Percentiles rank a stretch among this genome's conserved stretches.
Conservation (phyloP, 2,329 filamentous ascomycete genomes). For the Apiospora kogelbergensis region DNA sequence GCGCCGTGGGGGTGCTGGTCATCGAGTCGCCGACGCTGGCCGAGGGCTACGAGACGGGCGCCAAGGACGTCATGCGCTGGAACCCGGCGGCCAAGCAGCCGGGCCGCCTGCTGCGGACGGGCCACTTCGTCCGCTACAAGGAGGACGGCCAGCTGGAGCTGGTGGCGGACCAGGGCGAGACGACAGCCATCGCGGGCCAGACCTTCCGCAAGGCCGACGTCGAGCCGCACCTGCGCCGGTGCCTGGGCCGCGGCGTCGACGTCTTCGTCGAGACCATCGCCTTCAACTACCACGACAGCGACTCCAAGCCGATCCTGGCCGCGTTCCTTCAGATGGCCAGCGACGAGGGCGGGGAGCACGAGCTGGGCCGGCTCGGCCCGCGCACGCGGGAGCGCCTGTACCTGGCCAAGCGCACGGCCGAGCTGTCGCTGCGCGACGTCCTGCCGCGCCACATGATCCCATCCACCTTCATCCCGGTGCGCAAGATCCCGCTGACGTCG, state of each 20-base stretch:
- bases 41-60: slow-evolving; percentile 35
- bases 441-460: slow-evolving; percentile 46
- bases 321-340: slow-evolving; percentile 52
- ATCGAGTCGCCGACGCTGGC: slow-evolving; percentile 56
- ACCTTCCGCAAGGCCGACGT: slow-evolving; percentile 43
- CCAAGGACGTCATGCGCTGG: slow-evolving; percentile 27
- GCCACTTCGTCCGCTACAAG: slow-evolving; percentile 49
- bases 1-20: slow-evolving; percentile 57
- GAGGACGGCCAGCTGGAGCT: slow-evolving; percentile 50
- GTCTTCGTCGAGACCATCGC: slow-evolving; percentile 48
- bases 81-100: slow-evolving; percentile 23
- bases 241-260: slow-evolving; percentile 46
- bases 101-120: slow-evolving; percentile 44
- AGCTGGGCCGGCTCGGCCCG: slow-evolving; percentile 37
- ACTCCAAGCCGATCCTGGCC: slow-evolving; percentile 38
- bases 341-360: slow-evolving; percentile 34
- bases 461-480: slow-evolving; percentile 47
- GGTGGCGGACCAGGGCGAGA: slow-evolving; percentile 43
- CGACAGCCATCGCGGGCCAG: slow-evolving; percentile 39
- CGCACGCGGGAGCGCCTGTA: slow-evolving; percentile 44
- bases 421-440: slow-evolving; percentile 38
- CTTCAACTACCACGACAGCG: slow-evolving; percentile 39
- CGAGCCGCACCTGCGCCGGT: slow-evolving; percentile 47
- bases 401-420: slow-evolving; percentile 43
- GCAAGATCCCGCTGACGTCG: slow-evolving; percentile 46